phyloP scores from a whole-genome alignment of 805 yeast genomes.

The Kurtzmaniella cleridarum region DNA sequence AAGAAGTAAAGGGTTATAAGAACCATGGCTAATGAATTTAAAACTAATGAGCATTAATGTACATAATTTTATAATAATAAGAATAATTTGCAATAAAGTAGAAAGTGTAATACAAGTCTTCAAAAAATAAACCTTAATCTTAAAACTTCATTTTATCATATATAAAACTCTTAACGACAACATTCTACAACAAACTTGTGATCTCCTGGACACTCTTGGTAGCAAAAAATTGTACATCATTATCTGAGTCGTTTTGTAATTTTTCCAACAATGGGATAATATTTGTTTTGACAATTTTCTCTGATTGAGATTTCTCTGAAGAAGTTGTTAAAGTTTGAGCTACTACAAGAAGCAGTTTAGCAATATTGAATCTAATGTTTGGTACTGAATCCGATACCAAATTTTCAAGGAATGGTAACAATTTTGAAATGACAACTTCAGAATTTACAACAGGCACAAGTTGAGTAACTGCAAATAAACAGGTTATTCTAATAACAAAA shows the following conservation, averaged over 20 bases:
- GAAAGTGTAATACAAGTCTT: no score
- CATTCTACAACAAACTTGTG: conserved; percentile 1
- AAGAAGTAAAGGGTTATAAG: no score
- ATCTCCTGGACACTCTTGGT: conserved; percentile 46
- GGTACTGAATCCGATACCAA: conserved; percentile 82
- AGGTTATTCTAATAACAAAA: conserved; percentile 88
- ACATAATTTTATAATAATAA: background rate
- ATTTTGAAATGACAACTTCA: conserved; percentile 51
- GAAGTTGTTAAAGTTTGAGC: conserved; percentile 43
- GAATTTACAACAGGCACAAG: conserved; percentile 66
- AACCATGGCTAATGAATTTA: conserved; percentile 2
- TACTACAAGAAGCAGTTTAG: conserved; percentile 68
- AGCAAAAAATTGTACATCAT: conserved; percentile 87
- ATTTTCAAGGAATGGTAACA: conserved; percentile 74
- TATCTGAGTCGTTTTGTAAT: conserved; percentile 68
- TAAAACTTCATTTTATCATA: no score
- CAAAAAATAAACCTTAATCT: no score
- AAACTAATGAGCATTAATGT: background rate
- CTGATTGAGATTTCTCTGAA: background rate
- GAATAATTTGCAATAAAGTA: background rate
- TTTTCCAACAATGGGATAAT: conserved; percentile 62
- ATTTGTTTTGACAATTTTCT: conserved; percentile 30
- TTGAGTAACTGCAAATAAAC: conserved; percentile 81
- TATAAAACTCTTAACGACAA: background rate
- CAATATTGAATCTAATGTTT: conserved; percentile 91